A percentile compares a stretch with the other conserved stretches of the same genome.
phyloP scores from a whole-genome alignment of 139 green algal species.

The Coelastrella sp. region DNA sequence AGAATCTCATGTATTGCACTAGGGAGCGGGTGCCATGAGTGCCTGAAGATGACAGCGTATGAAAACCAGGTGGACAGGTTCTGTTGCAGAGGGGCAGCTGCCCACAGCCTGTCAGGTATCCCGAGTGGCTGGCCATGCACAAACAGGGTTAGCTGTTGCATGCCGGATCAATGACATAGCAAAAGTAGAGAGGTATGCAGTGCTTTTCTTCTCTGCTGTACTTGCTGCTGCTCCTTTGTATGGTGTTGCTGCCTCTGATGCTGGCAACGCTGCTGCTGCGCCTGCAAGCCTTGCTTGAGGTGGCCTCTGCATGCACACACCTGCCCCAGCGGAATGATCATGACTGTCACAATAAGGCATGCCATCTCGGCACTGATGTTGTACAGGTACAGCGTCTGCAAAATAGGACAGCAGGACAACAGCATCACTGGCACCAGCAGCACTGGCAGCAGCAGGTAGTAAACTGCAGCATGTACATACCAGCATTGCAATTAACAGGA shows the following conservation, averaged over 20 bases:
- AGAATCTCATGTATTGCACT: too few relatives aligned
- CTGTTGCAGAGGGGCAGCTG: too few relatives aligned
- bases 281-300: not conserved
- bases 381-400: constrained; percentile 55
- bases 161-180: too few relatives aligned
- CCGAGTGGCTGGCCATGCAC: too few relatives aligned
- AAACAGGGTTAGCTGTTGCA: too few relatives aligned
- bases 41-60: too few relatives aligned
- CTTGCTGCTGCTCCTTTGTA: not conserved
- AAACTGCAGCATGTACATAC: not conserved
- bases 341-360: constrained; percentile 41
- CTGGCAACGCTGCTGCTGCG: not conserved
- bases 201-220: not conserved
- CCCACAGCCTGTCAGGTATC: too few relatives aligned
- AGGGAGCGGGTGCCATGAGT: too few relatives aligned
- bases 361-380: constrained; percentile 27
- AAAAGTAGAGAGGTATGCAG: not conserved
- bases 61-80: too few relatives aligned
- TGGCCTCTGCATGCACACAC: constrained; percentile 5
- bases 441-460: constrained; percentile 8
- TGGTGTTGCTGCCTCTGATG: constrained; percentile 5
- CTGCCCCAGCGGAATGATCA: constrained; percentile 58
- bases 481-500: too few relatives aligned
- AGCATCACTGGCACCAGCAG: too few relatives aligned
- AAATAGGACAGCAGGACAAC: not conserved